Percentiles rank a stretch among this genome's conserved stretches.
These are phyloP conservation scores for Jackrogersella multiformis DNA, from an alignment of 495 filamentous ascomycete genomes.

Conservation along the genomic window DNA sequence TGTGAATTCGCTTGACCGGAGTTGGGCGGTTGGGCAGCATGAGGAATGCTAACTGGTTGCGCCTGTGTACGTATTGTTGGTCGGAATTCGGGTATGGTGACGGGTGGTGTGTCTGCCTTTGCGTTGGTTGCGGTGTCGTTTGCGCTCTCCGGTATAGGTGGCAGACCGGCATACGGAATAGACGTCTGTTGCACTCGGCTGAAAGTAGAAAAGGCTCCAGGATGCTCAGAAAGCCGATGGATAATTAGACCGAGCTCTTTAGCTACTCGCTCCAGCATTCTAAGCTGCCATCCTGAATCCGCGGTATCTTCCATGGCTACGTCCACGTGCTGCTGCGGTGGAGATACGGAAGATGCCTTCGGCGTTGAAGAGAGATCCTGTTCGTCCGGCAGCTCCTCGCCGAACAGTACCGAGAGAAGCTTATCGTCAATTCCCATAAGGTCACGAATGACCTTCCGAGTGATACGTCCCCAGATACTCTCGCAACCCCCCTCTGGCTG, in stretches of 20 bases:
- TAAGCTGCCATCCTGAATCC: constrained; percentile 74
- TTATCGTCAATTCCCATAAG: constrained; percentile 91
- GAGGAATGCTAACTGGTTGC: constrained; percentile 45
- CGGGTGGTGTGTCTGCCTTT: constrained; percentile 34
- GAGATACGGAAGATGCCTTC: constrained; percentile 43
- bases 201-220: constrained; percentile 84
- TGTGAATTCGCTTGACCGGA: constrained; percentile 32
- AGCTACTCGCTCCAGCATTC: constrained; percentile 82
- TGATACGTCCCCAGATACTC: constrained; percentile 82
- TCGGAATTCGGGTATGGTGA: constrained; percentile 55
- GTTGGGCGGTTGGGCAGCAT: constrained; percentile 14
- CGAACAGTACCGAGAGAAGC: constrained; percentile 84
- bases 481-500: constrained; percentile 56
- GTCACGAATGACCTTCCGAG: constrained; percentile 85
- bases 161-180: constrained; percentile 65
- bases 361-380: constrained; percentile 55
- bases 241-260: constrained; percentile 86
- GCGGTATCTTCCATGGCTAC: constrained; percentile 44
- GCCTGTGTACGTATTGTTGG: constrained; percentile 53
- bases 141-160: constrained; percentile 60
- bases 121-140: constrained; percentile 39
- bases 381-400: constrained; percentile 77
- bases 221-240: constrained; percentile 80
- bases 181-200: constrained; percentile 60
- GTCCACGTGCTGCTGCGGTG: constrained; percentile 23